phyloP scores from a whole-genome alignment of 1,284 basidiomycete species.

The Ganoderma leucocontextum region DNA sequence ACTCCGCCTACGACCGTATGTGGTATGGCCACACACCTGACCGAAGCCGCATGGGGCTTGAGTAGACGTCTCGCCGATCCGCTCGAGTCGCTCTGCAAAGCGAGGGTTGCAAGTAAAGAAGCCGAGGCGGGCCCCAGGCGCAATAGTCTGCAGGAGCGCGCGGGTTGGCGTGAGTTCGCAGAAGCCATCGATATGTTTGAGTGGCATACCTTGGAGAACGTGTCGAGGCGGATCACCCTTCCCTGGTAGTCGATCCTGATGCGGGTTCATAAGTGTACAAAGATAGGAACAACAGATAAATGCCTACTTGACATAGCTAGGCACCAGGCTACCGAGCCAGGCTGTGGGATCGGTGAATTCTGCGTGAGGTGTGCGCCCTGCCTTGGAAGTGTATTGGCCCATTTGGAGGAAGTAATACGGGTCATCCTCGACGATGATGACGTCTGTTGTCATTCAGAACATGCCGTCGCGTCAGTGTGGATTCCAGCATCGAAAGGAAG shows the following conservation, averaged over 20 bases:
- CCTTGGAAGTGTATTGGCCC: conserved; percentile 58
- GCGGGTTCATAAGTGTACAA: conserved; percentile 12
- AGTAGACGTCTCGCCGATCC: conserved; percentile 76
- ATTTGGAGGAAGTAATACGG: conserved; percentile 85
- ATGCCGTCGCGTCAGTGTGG: not conserved
- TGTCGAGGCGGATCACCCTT: conserved; percentile 81
- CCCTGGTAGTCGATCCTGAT: conserved; percentile 76
- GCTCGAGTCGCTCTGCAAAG: conserved; percentile 79
- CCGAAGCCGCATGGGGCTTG: conserved; percentile 81
- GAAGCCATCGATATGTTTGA: not conserved
- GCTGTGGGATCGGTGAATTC: conserved; percentile 44
- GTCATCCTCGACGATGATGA: conserved; percentile 83
- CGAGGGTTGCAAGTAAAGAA: conserved; percentile 80
- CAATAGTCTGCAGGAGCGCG: conserved; percentile 58
- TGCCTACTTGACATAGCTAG: conserved; percentile 70
- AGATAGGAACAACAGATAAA: conserved; percentile 11
- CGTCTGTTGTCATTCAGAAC: conserved; percentile 48
- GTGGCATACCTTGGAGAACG: conserved; percentile 76
- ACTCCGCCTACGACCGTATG: not conserved
- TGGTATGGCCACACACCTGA: conserved; percentile 49
- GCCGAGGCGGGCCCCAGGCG: conserved; percentile 80
- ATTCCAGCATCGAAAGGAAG: not conserved
- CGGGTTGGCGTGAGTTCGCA: not conserved
- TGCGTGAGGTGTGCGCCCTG: conserved; percentile 45
- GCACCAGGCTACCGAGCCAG: conserved; percentile 65